Conservation (phyloP, 148 eudicot genomes). For the Fagopyrum esculentum region DNA sequence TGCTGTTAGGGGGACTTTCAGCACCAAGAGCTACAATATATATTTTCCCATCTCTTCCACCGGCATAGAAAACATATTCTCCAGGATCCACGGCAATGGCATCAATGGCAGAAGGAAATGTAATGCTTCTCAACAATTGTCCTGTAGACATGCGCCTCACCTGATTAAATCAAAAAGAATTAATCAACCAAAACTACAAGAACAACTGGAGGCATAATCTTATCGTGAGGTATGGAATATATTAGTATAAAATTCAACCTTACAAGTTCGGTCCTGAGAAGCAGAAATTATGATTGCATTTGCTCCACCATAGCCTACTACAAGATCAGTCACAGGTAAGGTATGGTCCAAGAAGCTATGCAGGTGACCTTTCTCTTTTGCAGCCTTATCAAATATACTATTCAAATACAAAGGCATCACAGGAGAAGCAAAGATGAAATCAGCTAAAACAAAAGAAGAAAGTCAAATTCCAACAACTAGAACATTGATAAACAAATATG, state of each 20-base stretch:
- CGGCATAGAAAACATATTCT: constrained; percentile 91
- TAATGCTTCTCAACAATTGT: constrained; percentile 53
- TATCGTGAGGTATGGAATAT: background rate
- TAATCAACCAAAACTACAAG: constrained; percentile 9
- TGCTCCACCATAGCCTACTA: constrained; percentile 71
- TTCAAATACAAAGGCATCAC: background rate
- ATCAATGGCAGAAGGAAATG: constrained; percentile 66
- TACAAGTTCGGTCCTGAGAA: constrained; percentile 89
- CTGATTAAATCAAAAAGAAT: constrained; percentile 23
- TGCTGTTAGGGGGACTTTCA: constrained; percentile 34
- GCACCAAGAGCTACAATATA: constrained; percentile 72
- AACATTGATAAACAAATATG: background rate
- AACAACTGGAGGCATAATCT: background rate
- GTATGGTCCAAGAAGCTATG: constrained; percentile 77
- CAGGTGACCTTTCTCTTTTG: constrained; percentile 52
- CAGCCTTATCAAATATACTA: constrained; percentile 69
- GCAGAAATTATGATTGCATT: constrained; percentile 79
- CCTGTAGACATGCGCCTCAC: constrained; percentile 81
- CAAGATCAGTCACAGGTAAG: constrained; percentile 64
- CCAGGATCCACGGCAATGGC: constrained; percentile 82
- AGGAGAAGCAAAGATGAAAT: background rate
- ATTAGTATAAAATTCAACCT: constrained; percentile 31
- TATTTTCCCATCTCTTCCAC: constrained; percentile 92
- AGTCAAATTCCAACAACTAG: background rate
- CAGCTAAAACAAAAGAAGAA: background rate